Evolutionary conservation across 2,329 filamentous ascomycete genomes (phyloP).

Genomic region (Pyrenophora graminea): DNA sequence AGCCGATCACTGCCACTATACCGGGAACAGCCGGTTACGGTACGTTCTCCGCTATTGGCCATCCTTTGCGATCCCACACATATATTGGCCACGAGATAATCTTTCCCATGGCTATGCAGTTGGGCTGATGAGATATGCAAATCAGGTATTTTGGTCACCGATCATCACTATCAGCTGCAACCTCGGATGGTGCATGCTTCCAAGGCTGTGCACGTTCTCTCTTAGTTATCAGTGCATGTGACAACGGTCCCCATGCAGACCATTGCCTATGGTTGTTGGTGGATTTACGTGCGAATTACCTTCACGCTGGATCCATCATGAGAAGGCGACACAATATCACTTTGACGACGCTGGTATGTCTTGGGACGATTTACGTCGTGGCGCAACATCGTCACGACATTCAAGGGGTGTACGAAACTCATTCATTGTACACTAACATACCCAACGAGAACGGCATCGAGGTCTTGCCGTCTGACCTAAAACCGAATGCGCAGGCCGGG

Average conservation of each 20-base stretch:
- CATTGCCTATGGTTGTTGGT: background rate
- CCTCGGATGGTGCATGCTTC: too few species aligned
- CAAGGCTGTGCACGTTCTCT: too few species aligned
- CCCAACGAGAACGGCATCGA: constrained; percentile 6
- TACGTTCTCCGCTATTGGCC: constrained; percentile 3
- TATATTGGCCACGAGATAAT: background rate
- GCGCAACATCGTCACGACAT: constrained; percentile 2
- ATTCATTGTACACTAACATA: background rate
- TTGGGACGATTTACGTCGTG: constrained; percentile 8
- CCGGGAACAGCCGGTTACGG: constrained; percentile 2
- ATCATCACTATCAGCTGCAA: too few species aligned
- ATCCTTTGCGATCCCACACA: background rate
- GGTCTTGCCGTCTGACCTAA: constrained; percentile 4
- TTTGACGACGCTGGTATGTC: constrained; percentile 9
- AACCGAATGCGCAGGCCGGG: background rate
- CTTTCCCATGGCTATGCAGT: background rate
- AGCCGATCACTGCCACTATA: constrained; percentile 7
- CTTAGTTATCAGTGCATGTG: background rate
- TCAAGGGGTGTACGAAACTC: background rate
- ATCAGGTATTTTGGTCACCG: too few species aligned
- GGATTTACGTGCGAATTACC: background rate
- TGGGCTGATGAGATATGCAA: too few species aligned
- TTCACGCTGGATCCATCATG: constrained; percentile 3
- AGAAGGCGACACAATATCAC: constrained; percentile 13
- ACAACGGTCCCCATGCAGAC: background rate